Evolutionary conservation across 768 basidiomycete species (phyloP), one percentile per base, ranked within the genome.

Genomic region (Cubamyces lactineus): DNA sequence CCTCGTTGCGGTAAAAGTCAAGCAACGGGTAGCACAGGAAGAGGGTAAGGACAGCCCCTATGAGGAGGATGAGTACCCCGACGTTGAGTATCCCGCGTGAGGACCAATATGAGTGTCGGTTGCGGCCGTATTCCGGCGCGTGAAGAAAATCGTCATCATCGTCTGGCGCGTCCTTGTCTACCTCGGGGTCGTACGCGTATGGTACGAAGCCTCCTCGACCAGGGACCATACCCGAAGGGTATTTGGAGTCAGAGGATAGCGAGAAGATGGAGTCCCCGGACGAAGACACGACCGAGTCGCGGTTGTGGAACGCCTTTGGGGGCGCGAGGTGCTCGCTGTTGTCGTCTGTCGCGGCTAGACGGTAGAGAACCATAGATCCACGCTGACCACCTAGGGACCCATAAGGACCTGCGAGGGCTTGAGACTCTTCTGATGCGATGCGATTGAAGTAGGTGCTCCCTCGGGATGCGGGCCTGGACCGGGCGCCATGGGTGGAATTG

Each of bases 11-110:
- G 69, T 82, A 83, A 61, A 83, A 88, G 61, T 66, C 77, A 67
- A 86, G 70, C 67, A 96, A 83, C 3, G 96, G 95, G 71, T 92
- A 96, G 43, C 87, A 85, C 53, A 92, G 84, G 73, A 96, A 97
- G 8, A 97, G 82, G 40, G 75, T 74, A 56, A 97, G 74, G 61
- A 97, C 75, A 5, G 78, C 84, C 26, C 74, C 23, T 16, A 91
- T 76, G 66, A 97, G 79, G 19, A 87, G 0, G 39, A 88, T 0
- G 24, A 98, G 79, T 52, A 91, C 83, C 28, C 82, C 75, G 53
- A 96, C 72, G 76, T 97, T 97, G 62, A 83, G 63, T 3, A 92
- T 54, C 2, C 88, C 86, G 38, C 86, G 83, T 54, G 70, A 66
- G 61, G 69, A 74, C 53, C 62, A 61, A 79, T 70, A 79, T 78